Conservation (phyloP, 2,329 filamentous ascomycete species). For the Talaromyces sp. region DNA sequence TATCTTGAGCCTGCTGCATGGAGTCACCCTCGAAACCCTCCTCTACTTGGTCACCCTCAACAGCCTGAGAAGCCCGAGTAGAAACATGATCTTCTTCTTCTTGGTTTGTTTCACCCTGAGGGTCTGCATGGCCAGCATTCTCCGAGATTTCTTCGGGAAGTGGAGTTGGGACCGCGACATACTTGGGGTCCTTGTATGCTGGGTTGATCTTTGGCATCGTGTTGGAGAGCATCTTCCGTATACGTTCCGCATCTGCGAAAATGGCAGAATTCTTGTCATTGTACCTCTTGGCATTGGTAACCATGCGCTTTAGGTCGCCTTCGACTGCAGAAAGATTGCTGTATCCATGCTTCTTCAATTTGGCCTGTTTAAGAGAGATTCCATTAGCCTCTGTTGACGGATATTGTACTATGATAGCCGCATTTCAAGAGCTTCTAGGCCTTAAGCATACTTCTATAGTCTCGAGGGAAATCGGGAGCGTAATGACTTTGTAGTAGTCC, state of each 20-base stretch:
- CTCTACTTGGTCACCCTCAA: constrained; percentile 50
- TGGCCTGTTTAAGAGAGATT: constrained; percentile 38
- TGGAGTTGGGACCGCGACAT: constrained; percentile 68
- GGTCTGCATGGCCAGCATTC: constrained; percentile 12
- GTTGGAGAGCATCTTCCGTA: constrained; percentile 79
- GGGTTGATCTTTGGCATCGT: constrained; percentile 85
- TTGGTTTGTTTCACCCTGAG: constrained; percentile 14
- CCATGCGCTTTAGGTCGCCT: constrained; percentile 80
- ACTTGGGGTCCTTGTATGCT: constrained; percentile 64
- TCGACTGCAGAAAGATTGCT: constrained; percentile 67
- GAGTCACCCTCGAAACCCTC: constrained; percentile 63
- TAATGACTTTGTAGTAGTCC: constrained; percentile 72
- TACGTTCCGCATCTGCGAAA: constrained; percentile 78
- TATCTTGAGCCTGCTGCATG: constrained; percentile 82
- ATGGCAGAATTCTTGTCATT: constrained; percentile 66
- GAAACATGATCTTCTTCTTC: constrained; percentile 16
- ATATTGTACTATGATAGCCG: not conserved
- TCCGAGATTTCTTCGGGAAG: constrained; percentile 52
- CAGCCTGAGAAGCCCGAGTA: constrained; percentile 15
- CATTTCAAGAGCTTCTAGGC: not conserved
- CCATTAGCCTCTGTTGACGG: not conserved
- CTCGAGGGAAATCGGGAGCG: constrained; percentile 71
- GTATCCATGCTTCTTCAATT: constrained; percentile 65
- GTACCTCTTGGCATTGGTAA: constrained; percentile 79
- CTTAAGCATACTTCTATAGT: constrained; percentile 57